phyloP scores from a whole-genome alignment of 345 rosid species.

The Gynandropsis gynandra region DNA sequence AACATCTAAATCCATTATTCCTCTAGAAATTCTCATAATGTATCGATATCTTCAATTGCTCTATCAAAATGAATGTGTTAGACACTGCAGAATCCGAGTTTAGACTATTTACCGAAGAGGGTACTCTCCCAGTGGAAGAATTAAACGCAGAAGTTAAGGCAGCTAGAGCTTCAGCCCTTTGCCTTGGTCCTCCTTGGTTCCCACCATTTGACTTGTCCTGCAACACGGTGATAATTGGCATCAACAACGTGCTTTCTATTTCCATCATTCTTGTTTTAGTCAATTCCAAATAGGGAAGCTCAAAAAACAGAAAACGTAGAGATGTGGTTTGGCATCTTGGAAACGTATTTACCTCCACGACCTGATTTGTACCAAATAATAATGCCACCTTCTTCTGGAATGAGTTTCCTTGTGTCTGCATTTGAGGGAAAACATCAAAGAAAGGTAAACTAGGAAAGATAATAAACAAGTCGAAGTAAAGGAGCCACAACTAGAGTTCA shows the following conservation, averaged over 20 bases:
- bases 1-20: not conserved
- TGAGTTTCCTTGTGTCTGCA: slow-evolving; percentile 89
- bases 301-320: slow-evolving; percentile 4
- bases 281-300: slow-evolving; percentile 4
- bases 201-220: slow-evolving; percentile 43
- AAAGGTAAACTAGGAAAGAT: slow-evolving; percentile 2
- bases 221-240: slow-evolving; percentile 4
- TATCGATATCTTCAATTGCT: slow-evolving; percentile 1
- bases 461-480: not conserved
- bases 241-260: not conserved
- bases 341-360: slow-evolving; percentile 54
- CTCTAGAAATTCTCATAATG: slow-evolving; percentile 1
- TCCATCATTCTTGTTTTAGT: not conserved
- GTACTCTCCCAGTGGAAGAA: slow-evolving; percentile 47
- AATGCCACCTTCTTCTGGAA: slow-evolving; percentile 89
- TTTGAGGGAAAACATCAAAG: slow-evolving; percentile 7
- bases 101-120: slow-evolving; percentile 36
- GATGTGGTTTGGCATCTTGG: slow-evolving; percentile 4
- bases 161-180: slow-evolving; percentile 97
- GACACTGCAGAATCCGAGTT: not conserved
- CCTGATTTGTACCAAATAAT: slow-evolving; percentile 74
- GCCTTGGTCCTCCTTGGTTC: slow-evolving; percentile 79
- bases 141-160: slow-evolving; percentile 82
- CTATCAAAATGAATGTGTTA: slow-evolving; percentile 4
- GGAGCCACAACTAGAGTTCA: not conserved